Evolutionary conservation across 2,329 filamentous ascomycete genomes (phyloP).

Genomic region (Pezicula radicicola): DNA sequence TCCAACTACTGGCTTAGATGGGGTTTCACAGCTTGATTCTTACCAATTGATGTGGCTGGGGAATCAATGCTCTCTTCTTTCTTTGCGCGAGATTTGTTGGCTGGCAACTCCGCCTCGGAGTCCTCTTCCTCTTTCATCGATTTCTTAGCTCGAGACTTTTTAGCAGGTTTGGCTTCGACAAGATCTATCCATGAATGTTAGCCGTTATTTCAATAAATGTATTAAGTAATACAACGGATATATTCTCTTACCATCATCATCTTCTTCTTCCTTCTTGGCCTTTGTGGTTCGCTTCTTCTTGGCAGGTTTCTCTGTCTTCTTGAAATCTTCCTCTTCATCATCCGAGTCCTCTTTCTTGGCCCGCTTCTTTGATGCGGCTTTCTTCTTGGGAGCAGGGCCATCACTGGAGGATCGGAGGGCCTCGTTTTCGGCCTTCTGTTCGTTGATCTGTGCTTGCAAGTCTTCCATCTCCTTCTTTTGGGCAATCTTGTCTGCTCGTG

Average conservation of each 20-base stretch:
- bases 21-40: constrained; percentile 17
- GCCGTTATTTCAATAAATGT: constrained; percentile 13
- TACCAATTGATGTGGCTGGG: constrained; percentile 19
- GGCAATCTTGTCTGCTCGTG: constrained; percentile 13
- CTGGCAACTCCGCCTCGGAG: constrained; percentile 10
- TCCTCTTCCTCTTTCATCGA: constrained; percentile 20
- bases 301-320: constrained; percentile 21
- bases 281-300: constrained; percentile 36
- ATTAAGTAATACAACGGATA: constrained; percentile 26
- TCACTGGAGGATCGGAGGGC: neutral
- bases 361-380: constrained; percentile 4
- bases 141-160: constrained; percentile 32
- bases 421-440: constrained; percentile 6
- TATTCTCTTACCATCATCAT: constrained; percentile 28
- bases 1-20: neutral
- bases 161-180: constrained; percentile 16
- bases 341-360: constrained; percentile 4
- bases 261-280: constrained; percentile 14
- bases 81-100: constrained; percentile 17
- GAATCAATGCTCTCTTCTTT: constrained; percentile 25
- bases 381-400: neutral
- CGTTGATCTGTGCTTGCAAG: constrained; percentile 6
- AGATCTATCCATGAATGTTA: constrained; percentile 7
- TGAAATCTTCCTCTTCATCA: neutral
- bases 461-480: constrained; percentile 9